Percentiles rank a stretch among this genome's conserved stretches.
phyloP scores from a whole-genome alignment of 2,329 filamentous ascomycete species.

The Aspergillus cejpii region DNA sequence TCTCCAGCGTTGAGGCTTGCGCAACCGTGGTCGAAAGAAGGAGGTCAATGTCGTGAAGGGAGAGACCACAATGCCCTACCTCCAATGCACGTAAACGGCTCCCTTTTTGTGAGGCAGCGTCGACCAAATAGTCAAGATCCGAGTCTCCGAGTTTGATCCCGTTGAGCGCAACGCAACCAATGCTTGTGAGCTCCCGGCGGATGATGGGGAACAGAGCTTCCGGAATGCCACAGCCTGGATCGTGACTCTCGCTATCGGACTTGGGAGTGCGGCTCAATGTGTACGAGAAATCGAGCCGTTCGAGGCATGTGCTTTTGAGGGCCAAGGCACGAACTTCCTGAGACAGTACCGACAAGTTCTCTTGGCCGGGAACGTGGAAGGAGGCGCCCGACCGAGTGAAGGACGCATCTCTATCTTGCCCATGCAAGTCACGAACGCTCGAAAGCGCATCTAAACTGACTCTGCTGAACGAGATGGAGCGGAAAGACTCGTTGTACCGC shows the following conservation, averaged over 20 bases:
- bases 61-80: constrained; percentile 54
- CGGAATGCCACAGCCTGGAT: constrained; percentile 62
- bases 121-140: constrained; percentile 60
- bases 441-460: constrained; percentile 61
- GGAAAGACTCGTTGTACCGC: constrained; percentile 64
- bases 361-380: constrained; percentile 49
- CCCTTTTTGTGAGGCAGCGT: constrained; percentile 58
- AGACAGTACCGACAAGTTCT: constrained; percentile 54
- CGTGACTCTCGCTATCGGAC: constrained; percentile 45
- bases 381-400: constrained; percentile 54
- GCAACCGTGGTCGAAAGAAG: constrained; percentile 57
- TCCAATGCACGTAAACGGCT: constrained; percentile 63
- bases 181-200: constrained; percentile 59
- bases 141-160: constrained; percentile 64
- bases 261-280: constrained; percentile 53
- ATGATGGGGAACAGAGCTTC: constrained; percentile 64
- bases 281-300: constrained; percentile 59
- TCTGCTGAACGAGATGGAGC: constrained; percentile 60
- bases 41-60: constrained; percentile 48
- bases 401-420: constrained; percentile 56
- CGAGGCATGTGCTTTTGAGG: constrained; percentile 57
- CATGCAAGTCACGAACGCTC: constrained; percentile 53
- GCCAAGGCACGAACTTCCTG: constrained; percentile 63
- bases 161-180: constrained; percentile 64
- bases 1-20: constrained; percentile 61